Evolutionary conservation across 208 protist genomes (phyloP), one percentile per base, ranked within the genome.

Genomic region (Trypanosoma mega): DNA sequence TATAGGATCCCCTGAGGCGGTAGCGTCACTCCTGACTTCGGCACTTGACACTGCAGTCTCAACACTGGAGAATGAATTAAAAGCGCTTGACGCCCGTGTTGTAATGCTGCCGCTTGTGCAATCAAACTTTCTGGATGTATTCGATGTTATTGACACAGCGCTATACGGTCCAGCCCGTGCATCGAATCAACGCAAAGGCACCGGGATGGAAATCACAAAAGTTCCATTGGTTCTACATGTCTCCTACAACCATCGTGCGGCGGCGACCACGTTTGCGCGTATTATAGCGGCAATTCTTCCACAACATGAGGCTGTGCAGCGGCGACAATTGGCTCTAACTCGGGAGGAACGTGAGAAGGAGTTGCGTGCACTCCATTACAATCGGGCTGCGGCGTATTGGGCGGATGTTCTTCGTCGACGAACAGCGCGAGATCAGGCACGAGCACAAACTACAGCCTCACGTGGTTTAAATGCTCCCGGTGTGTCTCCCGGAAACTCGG

Each of bases 261-360:
- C 80, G 8, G 31, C 53, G 9, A 72, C 84, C 29, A 92, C 88
- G 0, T 78, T 84, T 41, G 64, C 88, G 7, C 83, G 88, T 21
- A 39, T 92, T n/a, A 61, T 94, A 36, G 63, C 81, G 6, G 50
- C 80, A 18, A 78, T 83, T 31, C 66, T 87, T n/a, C 88, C 88
- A 2, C 70, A 78, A 24, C 69, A 85, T 57, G 85, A 92, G 58
- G 46, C 60, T 0, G 44, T 64, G 18, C 79, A 92, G 68, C 70
- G 73, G 4, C 26, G 30, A 18, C 66, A 26, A n/a, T 43, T 90
- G 44, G 54, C 43, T 4, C 31, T 31, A 1, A 76, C 79, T 27
- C 69, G 82, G 0, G 45, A 66, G 4, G 39, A 18, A 0, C 76
- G 80, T 50, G 52, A 77, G 27, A 33, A 53, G 31, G 55, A 49